Evolutionary conservation across 345 rosid genomes (phyloP), one percentile per base, ranked within the genome.

Genomic region (Populus nigra): DNA sequence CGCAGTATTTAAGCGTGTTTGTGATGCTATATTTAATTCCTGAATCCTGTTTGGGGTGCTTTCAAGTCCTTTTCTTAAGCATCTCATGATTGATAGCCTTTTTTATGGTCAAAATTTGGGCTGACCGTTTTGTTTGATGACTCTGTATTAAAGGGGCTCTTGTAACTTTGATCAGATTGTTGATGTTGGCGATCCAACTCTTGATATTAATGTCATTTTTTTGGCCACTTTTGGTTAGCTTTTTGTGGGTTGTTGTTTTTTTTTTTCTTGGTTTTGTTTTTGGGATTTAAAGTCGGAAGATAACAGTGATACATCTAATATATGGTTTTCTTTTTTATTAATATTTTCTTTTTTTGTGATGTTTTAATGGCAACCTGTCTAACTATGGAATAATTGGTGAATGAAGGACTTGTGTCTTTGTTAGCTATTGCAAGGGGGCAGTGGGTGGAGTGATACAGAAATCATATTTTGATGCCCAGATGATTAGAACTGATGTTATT

Each of bases 401-500:
- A 31, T 66, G 79, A 81, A 83, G 80, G 82, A 47, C 45, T 74
- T 78, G 78, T 68, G 62, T 38, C 22, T 66, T 79, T 38, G 23
- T 71, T 49, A 9, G 36, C 68, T 43, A 43, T 43, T 71, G 66
- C 29, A 68, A 68, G 61, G 79, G 72, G 82, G 83, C 74, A 79
- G 81, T 74, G 71, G 77, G 78, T 71, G 82, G 62, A 80, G 76
- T 41, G 68, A 49, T 36, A 68, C 47, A 76, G 76, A 79, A 84
- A 77, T 69, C 72, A 27, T 66, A 69, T 67, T 50, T 67, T 45
- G 53, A 25, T 69, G 72, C 76, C 77, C 90, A 85, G 89, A 91
- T 96, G 98, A 90, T 84, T 85, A 88, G 88, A 84, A 88, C 93
- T 84, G 88, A 96, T 96, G 99, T 91, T 96, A 91, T 86, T 93